Base-by-base conservation (phyloP, 768 basidiomycete species). In the Stropharia rugosoannulata region DNA sequence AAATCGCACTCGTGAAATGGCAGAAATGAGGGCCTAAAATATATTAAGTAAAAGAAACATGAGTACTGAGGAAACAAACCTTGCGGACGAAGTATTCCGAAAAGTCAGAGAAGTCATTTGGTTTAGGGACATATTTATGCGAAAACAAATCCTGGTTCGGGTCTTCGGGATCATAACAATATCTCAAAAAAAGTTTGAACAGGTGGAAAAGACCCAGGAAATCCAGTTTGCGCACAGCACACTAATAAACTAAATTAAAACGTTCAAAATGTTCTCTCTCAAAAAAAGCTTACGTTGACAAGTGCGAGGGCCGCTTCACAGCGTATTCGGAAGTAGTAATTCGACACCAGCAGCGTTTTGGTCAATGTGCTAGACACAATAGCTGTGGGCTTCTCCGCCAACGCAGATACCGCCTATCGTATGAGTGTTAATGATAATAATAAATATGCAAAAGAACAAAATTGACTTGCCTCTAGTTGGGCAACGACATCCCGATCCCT, bases 401-500 rank as follows among this genome's bases (percentile, higher is more conserved):
- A 79, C 1, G 94, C 93, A 62, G 88, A 79, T 10, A 99, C 83
- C n/a, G 97, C 95, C 96, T 98, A 55, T 36, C 4, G 29, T 22
- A 45, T 38, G 51, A 44, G 5, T 19, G 44, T 22, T 41, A 46
- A 38, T 18, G 27, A 53, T 44, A 18, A 39, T 8, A 22, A n/a
- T 41, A 2, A 46, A 8, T 12, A 8, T 57, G 50, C 18, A 35
- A 13, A 56, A 13, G 50, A 35, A 19, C 13, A 38, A 55, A 15
- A 5, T 38, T 42, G 16, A 69, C 86, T 64, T 61, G 93, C 96
- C 86, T 98, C 95, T 12, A 98, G 77, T 70, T 99, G 97, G 1
- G 96, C 97, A 18, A 98, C 89, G 37, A 99, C 95, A 72, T 99
- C 97, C 58, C 94, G 78, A 71, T 99, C 97, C 54, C 95, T 80